Conservation (phyloP, 2,329 filamentous ascomycete genomes). For the Botrytis deweyae region DNA sequence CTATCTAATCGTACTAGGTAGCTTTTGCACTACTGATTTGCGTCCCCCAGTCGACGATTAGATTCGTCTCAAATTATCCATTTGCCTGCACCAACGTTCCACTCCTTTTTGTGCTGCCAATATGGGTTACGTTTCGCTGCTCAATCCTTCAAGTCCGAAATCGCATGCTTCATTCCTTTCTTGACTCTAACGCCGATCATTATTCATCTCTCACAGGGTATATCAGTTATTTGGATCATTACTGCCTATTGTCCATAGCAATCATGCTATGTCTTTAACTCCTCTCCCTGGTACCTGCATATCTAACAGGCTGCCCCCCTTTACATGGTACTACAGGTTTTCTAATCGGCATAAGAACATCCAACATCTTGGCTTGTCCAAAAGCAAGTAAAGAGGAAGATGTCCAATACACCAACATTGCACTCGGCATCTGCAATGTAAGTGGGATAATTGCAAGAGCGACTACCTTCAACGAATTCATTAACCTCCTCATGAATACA, state of each 20-base stretch:
- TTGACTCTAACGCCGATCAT: constrained; percentile 15
- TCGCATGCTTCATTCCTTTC: constrained; percentile 4
- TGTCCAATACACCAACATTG: constrained; percentile 52
- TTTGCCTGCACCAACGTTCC: neutral
- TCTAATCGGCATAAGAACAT: constrained; percentile 42
- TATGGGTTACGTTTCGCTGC: neutral
- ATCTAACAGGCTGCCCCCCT: neutral
- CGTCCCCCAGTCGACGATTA: constrained; percentile 9
- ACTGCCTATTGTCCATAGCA: constrained; percentile 3
- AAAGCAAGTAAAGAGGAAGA: constrained; percentile 45
- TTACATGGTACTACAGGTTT: constrained; percentile 38
- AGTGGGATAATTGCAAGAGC: constrained; percentile 44
- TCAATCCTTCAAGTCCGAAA: neutral
- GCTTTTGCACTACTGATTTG: neutral
- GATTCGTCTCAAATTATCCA: neutral
- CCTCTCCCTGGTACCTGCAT: constrained; percentile 2
- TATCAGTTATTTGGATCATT: constrained; percentile 6
- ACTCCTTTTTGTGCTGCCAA: neutral
- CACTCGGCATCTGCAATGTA: constrained; percentile 44
- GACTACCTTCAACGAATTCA: constrained; percentile 40
- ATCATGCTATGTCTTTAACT: neutral
- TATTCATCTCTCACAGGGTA: constrained; percentile 11
- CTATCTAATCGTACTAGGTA: neutral
- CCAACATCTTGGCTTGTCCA: constrained; percentile 43
- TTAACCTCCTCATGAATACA: constrained; percentile 33